These are phyloP conservation scores for Aspergillus heteromorphus DNA, from an alignment of 495 filamentous ascomycete species.

Conservation along the genomic window DNA sequence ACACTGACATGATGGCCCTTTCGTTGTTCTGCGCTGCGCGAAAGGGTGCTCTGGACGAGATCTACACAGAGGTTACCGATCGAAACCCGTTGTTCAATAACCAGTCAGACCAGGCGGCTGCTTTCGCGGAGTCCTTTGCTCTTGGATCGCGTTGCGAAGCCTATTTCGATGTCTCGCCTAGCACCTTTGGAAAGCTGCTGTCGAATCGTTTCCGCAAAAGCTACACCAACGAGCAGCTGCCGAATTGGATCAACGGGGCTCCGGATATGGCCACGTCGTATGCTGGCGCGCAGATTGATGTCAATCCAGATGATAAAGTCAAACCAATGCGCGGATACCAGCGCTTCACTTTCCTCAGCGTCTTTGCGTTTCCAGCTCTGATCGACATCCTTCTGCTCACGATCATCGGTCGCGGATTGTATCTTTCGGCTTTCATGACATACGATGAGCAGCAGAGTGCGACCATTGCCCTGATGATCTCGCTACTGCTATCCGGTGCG, in stretches of 20 bases:
- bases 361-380: conserved; percentile 56
- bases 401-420: conserved; percentile 52
- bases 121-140: conserved; percentile 57
- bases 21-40: conserved; percentile 52
- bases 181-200: conserved; percentile 50
- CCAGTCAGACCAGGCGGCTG: conserved; percentile 53
- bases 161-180: conserved; percentile 53
- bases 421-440: conserved; percentile 51
- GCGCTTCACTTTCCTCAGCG: conserved; percentile 52
- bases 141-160: conserved; percentile 56
- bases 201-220: conserved; percentile 47
- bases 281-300: conserved; percentile 52
- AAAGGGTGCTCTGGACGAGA: conserved; percentile 53
- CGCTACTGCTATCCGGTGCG: conserved; percentile 50
- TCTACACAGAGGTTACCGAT: conserved; percentile 55
- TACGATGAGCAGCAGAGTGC: conserved; percentile 46
- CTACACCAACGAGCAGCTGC: conserved; percentile 47
- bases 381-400: conserved; percentile 56
- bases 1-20: conserved; percentile 48
- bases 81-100: conserved; percentile 54
- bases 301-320: conserved; percentile 43
- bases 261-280: conserved; percentile 47
- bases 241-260: conserved; percentile 45
- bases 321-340: conserved; percentile 45
- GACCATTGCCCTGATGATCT: conserved; percentile 52